These are phyloP conservation scores for Gossypium sturtianum DNA, from an alignment of 345 rosid genomes.

Conservation along the genomic window DNA sequence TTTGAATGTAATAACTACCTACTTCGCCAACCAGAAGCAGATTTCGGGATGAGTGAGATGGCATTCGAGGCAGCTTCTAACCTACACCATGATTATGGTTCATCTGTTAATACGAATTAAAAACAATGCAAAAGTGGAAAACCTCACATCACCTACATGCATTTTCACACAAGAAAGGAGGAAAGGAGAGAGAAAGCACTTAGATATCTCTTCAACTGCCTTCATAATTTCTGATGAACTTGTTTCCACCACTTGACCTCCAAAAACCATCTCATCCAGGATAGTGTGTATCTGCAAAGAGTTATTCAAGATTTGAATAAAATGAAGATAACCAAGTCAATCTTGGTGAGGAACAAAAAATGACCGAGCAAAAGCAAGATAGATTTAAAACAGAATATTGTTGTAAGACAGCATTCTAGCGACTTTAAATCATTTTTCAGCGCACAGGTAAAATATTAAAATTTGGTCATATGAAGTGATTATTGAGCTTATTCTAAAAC, in stretches of 20 bases:
- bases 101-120: not conserved
- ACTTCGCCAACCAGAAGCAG: conserved; percentile 70
- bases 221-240: conserved; percentile 73
- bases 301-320: not conserved
- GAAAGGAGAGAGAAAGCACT: conserved; percentile 35
- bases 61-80: conserved; percentile 74
- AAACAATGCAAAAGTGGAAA: not conserved
- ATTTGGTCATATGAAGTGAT: not conserved
- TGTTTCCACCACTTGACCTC: conserved; percentile 94
- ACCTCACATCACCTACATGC: too few species aligned
- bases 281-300: conserved; percentile 69
- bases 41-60: conserved; percentile 58
- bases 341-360: not conserved
- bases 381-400: not conserved
- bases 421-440: not conserved
- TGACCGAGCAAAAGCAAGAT: not conserved
- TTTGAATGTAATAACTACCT: not conserved
- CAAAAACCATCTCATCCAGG: conserved; percentile 77
- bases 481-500: not conserved
- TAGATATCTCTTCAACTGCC: conserved; percentile 84
- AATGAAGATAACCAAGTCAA: not conserved
- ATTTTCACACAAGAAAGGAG: not conserved
- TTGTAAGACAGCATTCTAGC: not conserved
- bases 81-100: conserved; percentile 34
- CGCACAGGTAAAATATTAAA: too few species aligned